These are phyloP conservation scores for Phytophthora crassamura DNA, from an alignment of 352 stramenopile genomes.

Conservation along the genomic window DNA sequence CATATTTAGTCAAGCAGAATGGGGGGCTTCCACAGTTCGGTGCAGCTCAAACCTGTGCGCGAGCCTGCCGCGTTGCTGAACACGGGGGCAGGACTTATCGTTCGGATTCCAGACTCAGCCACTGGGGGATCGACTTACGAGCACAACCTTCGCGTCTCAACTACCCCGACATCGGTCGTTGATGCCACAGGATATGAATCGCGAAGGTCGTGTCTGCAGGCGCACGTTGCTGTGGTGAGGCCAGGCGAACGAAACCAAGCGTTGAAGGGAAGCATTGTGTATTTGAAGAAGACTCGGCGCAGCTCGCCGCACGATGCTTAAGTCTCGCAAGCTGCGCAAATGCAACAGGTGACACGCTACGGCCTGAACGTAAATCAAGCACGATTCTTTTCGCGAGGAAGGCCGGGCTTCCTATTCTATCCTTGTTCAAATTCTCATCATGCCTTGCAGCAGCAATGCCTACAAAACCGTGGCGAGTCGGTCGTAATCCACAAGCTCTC, in stretches of 20 bases:
- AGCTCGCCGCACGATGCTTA: constrained; percentile 15
- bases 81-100: constrained; percentile 59
- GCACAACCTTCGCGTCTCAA: constrained; percentile 47
- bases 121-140: constrained; percentile 46
- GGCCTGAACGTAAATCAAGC: constrained; percentile 19
- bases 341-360: constrained; percentile 10
- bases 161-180: constrained; percentile 5
- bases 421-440: constrained; percentile 35
- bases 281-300: constrained; percentile 54
- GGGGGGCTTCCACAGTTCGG: constrained; percentile 43
- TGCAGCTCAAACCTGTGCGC: constrained; percentile 26
- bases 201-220: constrained; percentile 2
- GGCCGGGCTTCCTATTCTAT: constrained; percentile 44
- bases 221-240: constrained; percentile 46
- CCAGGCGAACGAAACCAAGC: constrained; percentile 47
- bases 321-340: background rate
- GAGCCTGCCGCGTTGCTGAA: constrained; percentile 51
- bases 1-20: constrained; percentile 34
- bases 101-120: constrained; percentile 39
- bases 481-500: constrained; percentile 83
- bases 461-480: constrained; percentile 68
- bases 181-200: background rate
- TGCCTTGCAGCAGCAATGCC: constrained; percentile 13
- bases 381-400: constrained; percentile 23
- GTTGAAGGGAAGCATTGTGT: constrained; percentile 66